Evolutionary conservation across 805 yeast genomes (phyloP), one percentile per base, ranked within the genome.

Genomic region (Komagataella populi): DNA sequence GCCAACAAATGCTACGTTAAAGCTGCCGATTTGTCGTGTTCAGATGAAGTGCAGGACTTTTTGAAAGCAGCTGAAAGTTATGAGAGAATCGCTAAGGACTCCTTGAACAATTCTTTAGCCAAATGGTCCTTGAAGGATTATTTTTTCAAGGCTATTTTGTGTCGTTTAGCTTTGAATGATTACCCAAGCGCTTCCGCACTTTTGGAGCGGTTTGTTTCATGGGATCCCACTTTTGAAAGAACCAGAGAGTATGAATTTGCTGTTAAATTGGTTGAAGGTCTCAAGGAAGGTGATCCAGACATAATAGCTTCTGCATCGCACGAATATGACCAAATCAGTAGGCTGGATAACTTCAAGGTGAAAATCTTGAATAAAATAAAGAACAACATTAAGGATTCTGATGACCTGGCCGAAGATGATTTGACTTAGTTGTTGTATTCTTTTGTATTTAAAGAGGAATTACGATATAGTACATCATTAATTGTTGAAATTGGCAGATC

Each of bases 111-210:
- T 65, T 80, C 77, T 56, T 71, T 89, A 55, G 78, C 91, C 45
- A 84, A 81, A 68, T 93, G 97, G 97, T 83, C 88, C 50, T 73
- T 93, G 62, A 93, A 93, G 66, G 99, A 93, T 52, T 88, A 91
- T 65, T 89, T 86, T 60, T 72, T 87, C 62, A 89, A 89, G 70
- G 81, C 86, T 50, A 81, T 87, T 23, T 72, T 93, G 52, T 87
- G 96, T 63, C 78, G 84, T 50, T 71, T 93, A 56, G 95, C 97
- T 39, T 56, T 59, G 50, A 88, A 80, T 56, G 99, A 93, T 66
- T 72, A 78, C 44, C 90, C 95, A 43, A 95, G 95, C 49, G 96
- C 96, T 0, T 76, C 78, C 51, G 83, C 85, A 60, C 77, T 87
- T 44, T 65, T 86, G 50, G 80, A 78, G 30, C 77, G 78, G 54